A percentile compares a stretch with the other conserved stretches of the same genome.
Conservation (phyloP, 768 basidiomycete species). For the Xerocomus spinulosus region DNA sequence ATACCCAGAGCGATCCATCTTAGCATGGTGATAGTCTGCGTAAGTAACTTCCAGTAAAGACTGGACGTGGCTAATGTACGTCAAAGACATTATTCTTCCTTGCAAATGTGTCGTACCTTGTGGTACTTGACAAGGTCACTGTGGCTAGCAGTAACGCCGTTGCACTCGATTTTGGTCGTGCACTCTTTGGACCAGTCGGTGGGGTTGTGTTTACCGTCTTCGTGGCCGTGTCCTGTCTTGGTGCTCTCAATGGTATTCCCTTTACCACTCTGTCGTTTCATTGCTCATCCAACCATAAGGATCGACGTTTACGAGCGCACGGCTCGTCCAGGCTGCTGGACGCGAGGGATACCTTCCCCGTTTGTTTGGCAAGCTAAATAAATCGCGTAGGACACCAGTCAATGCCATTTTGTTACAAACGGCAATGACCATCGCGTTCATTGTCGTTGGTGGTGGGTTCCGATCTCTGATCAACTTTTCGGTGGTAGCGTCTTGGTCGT, state of each 20-base stretch:
- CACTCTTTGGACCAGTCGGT: conserved; percentile 81
- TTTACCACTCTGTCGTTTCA: background rate
- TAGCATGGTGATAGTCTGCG: conserved; percentile 83
- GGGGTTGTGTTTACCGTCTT: conserved; percentile 82
- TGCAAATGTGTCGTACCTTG: conserved; percentile 88
- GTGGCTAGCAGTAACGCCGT: conserved; percentile 83
- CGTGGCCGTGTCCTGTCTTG: conserved; percentile 94
- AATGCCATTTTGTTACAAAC: conserved; percentile 85
- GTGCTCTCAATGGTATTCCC: conserved; percentile 76
- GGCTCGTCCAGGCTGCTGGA: conserved; percentile 85
- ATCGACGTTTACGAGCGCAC: conserved; percentile 70
- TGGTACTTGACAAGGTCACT: conserved; percentile 77
- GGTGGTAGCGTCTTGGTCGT: conserved; percentile 81
- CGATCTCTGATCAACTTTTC: conserved; percentile 85
- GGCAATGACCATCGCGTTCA: conserved; percentile 67
- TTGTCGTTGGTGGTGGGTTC: conserved; percentile 86
- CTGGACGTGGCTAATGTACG: background rate
- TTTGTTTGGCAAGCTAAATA: conserved; percentile 75
- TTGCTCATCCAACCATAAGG: conserved; percentile 36
- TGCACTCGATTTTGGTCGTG: conserved; percentile 87
- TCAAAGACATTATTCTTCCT: conserved; percentile 67
- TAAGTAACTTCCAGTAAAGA: conserved; percentile 31
- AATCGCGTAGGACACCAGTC: conserved; percentile 73
- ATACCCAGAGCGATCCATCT: conserved; percentile 85
- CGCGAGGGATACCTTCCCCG: conserved; percentile 84